Evolutionary conservation across 106 monocot species (phyloP).

Genomic region (Agapanthus africanus): DNA sequence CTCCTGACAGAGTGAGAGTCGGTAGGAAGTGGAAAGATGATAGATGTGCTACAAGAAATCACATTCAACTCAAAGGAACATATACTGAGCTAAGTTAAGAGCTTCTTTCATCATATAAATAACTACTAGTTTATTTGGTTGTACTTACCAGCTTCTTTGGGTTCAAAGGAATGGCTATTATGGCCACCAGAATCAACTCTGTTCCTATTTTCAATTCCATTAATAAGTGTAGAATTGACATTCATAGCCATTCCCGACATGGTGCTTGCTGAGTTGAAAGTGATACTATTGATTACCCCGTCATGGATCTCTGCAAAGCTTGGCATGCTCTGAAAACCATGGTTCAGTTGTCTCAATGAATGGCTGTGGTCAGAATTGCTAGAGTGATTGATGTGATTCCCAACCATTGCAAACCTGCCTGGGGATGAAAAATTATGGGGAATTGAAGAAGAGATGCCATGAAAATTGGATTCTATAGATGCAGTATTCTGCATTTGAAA

Average conservation of each 20-base stretch:
- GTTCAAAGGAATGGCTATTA: conserved; percentile 40
- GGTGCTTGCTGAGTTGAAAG: conserved; percentile 36
- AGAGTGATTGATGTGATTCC: conserved; percentile 28
- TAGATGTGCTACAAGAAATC: too few relatives aligned
- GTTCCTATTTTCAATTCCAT: conserved; percentile 36
- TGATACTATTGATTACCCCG: conserved; percentile 25
- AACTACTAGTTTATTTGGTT: background rate
- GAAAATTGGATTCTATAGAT: conserved; percentile 29
- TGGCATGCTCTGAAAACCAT: conserved; percentile 38
- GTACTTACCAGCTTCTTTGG: conserved; percentile 24
- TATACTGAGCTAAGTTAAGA: too few relatives aligned
- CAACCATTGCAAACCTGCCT: conserved; percentile 18
- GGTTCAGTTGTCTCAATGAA: conserved; percentile 54
- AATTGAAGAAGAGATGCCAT: conserved; percentile 24
- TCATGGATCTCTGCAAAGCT: conserved; percentile 50
- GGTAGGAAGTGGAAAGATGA: too few relatives aligned
- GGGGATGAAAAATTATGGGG: conserved; percentile 42
- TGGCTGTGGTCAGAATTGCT: conserved; percentile 32
- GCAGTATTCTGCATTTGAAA: conserved; percentile 25
- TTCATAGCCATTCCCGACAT: conserved; percentile 36
- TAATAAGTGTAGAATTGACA: conserved; percentile 30
- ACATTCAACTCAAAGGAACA: too few relatives aligned
- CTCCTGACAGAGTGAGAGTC: background rate
- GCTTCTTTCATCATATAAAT: too few relatives aligned
- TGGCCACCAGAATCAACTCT: conserved; percentile 37